phyloP scores from a whole-genome alignment of 441 rosid species.

The Syzygium syzygioides region DNA sequence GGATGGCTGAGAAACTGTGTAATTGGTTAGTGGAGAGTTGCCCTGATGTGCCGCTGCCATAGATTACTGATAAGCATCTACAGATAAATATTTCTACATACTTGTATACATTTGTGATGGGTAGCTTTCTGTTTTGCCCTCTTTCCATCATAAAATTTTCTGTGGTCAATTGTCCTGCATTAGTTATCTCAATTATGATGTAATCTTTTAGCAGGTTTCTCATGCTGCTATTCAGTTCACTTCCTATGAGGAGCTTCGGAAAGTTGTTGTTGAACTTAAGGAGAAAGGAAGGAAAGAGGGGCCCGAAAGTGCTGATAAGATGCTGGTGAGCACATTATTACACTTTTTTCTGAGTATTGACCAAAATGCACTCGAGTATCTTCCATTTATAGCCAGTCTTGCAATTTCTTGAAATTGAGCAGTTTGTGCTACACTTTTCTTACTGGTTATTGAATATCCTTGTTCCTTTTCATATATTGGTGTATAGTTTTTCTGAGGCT shows the following conservation, averaged over 20 bases:
- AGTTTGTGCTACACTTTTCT: neutral
- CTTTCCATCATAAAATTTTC: neutral
- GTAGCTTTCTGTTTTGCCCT: neutral
- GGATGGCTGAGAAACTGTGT: neutral
- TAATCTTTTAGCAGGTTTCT: slow-evolving; percentile 73
- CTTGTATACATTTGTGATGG: neutral
- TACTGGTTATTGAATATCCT: neutral
- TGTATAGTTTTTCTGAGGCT: neutral
- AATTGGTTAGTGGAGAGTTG: neutral
- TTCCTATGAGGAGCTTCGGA: slow-evolving; percentile 84
- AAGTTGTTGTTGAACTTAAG: slow-evolving; percentile 41
- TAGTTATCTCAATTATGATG: neutral
- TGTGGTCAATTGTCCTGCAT: neutral
- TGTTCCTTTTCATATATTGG: neutral
- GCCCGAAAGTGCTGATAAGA: slow-evolving; percentile 23
- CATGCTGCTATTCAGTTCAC: slow-evolving; percentile 95
- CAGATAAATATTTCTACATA: neutral
- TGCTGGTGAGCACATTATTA: slow-evolving; percentile 39
- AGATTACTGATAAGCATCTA: neutral
- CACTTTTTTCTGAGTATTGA: neutral
- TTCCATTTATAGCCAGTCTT: neutral
- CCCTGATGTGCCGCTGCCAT: neutral
- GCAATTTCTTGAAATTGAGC: neutral
- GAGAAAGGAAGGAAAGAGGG: slow-evolving; percentile 29
- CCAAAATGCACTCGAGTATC: neutral